Conservation (phyloP, 2,329 filamentous ascomycete species). For the Phyllosticta citribraziliensis region DNA sequence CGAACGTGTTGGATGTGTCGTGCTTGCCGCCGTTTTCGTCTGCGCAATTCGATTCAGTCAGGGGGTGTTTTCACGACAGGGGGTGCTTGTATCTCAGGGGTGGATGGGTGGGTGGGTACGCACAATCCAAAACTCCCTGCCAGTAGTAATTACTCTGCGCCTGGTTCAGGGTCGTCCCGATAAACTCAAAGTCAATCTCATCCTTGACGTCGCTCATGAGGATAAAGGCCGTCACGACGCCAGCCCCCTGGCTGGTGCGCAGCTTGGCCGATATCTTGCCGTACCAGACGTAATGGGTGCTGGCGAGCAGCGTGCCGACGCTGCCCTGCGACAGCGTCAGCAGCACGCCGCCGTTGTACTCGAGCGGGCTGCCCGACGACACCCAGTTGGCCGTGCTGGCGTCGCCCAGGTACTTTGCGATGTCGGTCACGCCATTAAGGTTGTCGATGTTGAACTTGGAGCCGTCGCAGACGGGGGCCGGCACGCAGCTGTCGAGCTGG, state of each 20-base stretch:
- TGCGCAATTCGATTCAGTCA: conserved; percentile 28
- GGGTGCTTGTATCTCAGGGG: neutral
- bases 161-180: conserved; percentile 65
- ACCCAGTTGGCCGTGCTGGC: conserved; percentile 77
- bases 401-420: conserved; percentile 81
- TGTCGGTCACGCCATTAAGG: conserved; percentile 59
- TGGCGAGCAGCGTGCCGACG: conserved; percentile 77
- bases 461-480: conserved; percentile 71
- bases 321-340: conserved; percentile 84
- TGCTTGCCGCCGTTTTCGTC: conserved; percentile 70
- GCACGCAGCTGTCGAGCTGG: conserved; percentile 73
- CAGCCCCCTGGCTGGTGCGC: conserved; percentile 72
- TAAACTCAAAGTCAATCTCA: conserved; percentile 94
- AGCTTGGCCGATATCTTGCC: conserved; percentile 79
- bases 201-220: conserved; percentile 92
- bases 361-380: conserved; percentile 63
- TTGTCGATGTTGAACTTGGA: conserved; percentile 64
- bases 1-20: conserved; percentile 54
- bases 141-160: conserved; percentile 97
- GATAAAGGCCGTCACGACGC: conserved; percentile 97
- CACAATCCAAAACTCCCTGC: conserved; percentile 86
- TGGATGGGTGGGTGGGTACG: conserved; percentile 27
- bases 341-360: conserved; percentile 56
- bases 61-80: neutral
- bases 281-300: conserved; percentile 91